Conservation (phyloP, 139 green algal species). For the Pleodorina starrii region DNA sequence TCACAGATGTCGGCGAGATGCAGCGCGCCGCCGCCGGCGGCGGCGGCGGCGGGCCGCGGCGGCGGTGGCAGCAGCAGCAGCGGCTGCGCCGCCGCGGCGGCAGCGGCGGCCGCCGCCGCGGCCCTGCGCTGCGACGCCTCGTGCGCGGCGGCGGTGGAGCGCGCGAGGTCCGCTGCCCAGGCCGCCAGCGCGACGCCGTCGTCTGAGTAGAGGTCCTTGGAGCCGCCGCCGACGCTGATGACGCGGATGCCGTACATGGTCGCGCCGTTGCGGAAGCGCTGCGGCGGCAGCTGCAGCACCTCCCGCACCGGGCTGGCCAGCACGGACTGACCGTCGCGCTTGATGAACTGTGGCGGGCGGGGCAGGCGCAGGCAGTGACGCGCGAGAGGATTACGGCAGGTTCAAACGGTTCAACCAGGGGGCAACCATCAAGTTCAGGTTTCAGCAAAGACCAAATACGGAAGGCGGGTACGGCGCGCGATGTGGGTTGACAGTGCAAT, state of each 20-base stretch:
- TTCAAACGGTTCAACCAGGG: too few species aligned
- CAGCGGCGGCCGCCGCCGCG: not conserved
- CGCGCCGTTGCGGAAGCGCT: slow-evolving; percentile 24
- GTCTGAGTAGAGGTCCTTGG: slow-evolving; percentile 39
- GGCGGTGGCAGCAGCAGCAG: not conserved
- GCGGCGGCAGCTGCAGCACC: not conserved
- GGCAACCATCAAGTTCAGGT: too few species aligned
- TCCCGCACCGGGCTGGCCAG: not conserved
- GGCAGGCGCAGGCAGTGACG: not conserved
- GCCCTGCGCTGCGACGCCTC: too few species aligned
- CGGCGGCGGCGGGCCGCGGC: not conserved
- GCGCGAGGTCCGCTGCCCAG: not conserved
- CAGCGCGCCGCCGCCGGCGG: not conserved
- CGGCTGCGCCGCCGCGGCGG: not conserved
- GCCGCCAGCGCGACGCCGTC: not conserved
- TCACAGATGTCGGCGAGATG: slow-evolving; percentile 32
- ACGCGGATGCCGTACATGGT: slow-evolving; percentile 35
- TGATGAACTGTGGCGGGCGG: not conserved
- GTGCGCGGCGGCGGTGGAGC: not conserved
- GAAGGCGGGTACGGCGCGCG: too few species aligned
- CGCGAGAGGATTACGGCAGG: too few species aligned
- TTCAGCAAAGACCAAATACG: too few species aligned
- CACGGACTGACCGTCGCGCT: not conserved
- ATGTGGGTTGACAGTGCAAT: too few species aligned
- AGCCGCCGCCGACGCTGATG: not conserved